Conservation (phyloP, 306 rosid species). For the Biancaea sappan region DNA sequence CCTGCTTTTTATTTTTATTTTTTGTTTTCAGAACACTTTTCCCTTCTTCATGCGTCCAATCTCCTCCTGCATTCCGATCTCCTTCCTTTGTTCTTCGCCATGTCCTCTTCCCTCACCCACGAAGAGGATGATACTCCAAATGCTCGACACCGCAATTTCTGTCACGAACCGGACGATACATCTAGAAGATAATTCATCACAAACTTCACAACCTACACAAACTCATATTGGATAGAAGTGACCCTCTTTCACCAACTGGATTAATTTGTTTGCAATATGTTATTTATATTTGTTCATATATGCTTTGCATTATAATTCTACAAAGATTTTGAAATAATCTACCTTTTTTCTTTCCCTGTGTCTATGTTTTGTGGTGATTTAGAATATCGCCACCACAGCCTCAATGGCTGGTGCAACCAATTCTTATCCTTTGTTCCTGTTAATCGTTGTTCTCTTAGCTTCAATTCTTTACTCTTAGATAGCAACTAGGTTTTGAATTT, state of each 20-base stretch:
- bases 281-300: slow-evolving; percentile 9
- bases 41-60: too few relatives aligned
- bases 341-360: not conserved
- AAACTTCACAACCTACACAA: slow-evolving; percentile 36
- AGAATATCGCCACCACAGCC: slow-evolving; percentile 95
- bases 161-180: too few relatives aligned
- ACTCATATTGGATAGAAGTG: slow-evolving; percentile 55
- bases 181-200: slow-evolving; percentile 52
- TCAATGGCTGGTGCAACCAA: slow-evolving; percentile 75
- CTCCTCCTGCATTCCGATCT: too few relatives aligned
- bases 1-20: too few relatives aligned
- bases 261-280: not conserved
- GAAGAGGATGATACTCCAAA: too few relatives aligned
- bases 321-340: not conserved
- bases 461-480: slow-evolving; percentile 1
- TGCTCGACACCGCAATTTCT: too few relatives aligned
- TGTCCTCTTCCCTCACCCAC: too few relatives aligned
- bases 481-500: slow-evolving; percentile 18
- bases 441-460: not conserved
- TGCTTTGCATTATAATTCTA: slow-evolving; percentile 3
- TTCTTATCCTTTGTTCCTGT: slow-evolving; percentile 11
- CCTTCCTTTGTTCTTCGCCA: too few relatives aligned
- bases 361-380: slow-evolving; percentile 20
- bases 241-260: not conserved
- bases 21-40: too few relatives aligned